Percentiles rank a stretch among this genome's conserved stretches.
Conservation (phyloP, 2,329 filamentous ascomycete genomes). For the Fusarium sp. region DNA sequence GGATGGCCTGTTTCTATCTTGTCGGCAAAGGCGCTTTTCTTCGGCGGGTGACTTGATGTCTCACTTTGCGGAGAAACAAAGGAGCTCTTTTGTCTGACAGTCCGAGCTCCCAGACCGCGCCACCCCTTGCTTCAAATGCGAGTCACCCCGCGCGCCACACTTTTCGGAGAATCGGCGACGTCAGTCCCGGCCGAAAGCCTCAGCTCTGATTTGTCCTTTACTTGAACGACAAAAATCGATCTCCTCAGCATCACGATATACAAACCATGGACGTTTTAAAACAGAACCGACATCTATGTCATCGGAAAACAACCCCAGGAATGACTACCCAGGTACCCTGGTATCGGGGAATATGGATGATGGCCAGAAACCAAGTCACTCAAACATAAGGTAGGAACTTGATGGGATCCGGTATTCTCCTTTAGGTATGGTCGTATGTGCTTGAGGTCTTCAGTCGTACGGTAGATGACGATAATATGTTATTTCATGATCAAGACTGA, state of each 20-base stretch:
- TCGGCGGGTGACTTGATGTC: constrained; percentile 21
- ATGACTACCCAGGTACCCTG: not conserved
- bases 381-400: not conserved
- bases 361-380: not conserved
- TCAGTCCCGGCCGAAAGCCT: not conserved
- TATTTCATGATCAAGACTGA: not conserved
- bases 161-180: constrained; percentile 9
- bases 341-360: not conserved
- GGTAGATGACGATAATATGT: not conserved
- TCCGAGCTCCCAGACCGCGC: constrained; percentile 20
- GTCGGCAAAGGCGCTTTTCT: constrained; percentile 35
- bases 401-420: not conserved
- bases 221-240: not conserved
- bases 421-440: not conserved
- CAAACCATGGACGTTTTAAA: not conserved
- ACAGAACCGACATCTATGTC: not conserved
- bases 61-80: constrained; percentile 38
- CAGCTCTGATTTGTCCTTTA: not conserved
- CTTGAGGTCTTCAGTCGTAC: not conserved
- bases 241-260: not conserved
- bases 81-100: not conserved
- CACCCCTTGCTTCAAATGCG: constrained; percentile 25
- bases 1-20: constrained; percentile 15
- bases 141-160: constrained; percentile 27
- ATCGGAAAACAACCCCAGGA: not conserved